Evolutionary conservation across 805 yeast species (phyloP).

Genomic region (Naumovozyma castellii): DNA sequence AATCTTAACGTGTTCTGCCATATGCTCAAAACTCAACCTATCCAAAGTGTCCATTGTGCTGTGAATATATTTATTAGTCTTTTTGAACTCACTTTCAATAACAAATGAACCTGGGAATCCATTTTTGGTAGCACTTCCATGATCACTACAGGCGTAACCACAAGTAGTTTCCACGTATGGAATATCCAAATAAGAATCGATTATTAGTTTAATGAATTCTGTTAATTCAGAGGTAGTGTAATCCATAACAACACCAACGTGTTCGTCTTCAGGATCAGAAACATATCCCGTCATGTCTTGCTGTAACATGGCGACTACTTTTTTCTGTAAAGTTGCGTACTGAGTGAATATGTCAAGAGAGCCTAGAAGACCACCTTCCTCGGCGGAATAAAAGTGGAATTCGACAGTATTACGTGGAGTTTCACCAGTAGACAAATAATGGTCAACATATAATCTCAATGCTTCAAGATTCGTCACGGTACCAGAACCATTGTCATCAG

Average conservation of each 20-base stretch:
- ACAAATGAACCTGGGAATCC: conserved; percentile 84
- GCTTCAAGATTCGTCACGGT: conserved; percentile 71
- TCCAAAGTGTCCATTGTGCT: conserved; percentile 73
- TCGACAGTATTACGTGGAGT: conserved; percentile 67
- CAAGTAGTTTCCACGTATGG: conserved; percentile 68
- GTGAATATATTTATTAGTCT: conserved; percentile 64
- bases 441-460: conserved; percentile 47
- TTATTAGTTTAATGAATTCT: conserved; percentile 50
- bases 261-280: conserved; percentile 41
- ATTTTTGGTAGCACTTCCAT: conserved; percentile 69
- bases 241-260: conserved; percentile 77
- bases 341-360: conserved; percentile 63
- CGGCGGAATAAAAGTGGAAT: conserved; percentile 92
- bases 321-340: conserved; percentile 36
- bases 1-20: conserved; percentile 71
- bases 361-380: conserved; percentile 86
- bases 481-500: conserved; percentile 92
- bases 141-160: conserved; percentile 93
- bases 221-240: conserved; percentile 48
- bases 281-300: conserved; percentile 91
- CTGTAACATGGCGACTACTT: conserved; percentile 77
- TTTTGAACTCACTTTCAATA: conserved; percentile 62
- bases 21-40: conserved; percentile 65
- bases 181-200: conserved; percentile 54
- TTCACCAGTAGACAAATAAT: conserved; percentile 24